These are phyloP conservation scores for Penicillium pancosmium DNA, from an alignment of 495 filamentous ascomycete species.

Conservation along the genomic window DNA sequence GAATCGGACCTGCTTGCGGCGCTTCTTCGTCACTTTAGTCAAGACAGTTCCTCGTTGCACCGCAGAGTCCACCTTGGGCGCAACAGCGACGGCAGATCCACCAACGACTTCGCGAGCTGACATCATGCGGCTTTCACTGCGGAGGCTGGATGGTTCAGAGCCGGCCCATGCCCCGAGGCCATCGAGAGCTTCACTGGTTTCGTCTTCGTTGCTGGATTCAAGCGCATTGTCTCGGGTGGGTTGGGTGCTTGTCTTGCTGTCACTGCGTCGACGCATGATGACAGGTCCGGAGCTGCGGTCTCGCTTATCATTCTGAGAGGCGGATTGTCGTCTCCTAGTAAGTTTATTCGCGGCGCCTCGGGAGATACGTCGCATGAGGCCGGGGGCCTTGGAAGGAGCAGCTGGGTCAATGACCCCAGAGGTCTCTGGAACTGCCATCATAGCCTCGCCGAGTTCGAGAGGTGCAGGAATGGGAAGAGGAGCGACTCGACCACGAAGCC, in stretches of 20 bases:
- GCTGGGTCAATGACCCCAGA: slow-evolving; percentile 54
- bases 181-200: slow-evolving; percentile 63
- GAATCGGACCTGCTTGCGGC: slow-evolving; percentile 71
- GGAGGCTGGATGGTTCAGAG: slow-evolving; percentile 44
- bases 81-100: slow-evolving; percentile 46
- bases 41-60: slow-evolving; percentile 77
- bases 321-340: slow-evolving; percentile 68
- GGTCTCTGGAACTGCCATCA: slow-evolving; percentile 45
- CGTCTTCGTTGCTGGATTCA: slow-evolving; percentile 58
- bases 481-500: slow-evolving; percentile 47
- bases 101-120: slow-evolving; percentile 31
- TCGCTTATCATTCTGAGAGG: slow-evolving; percentile 69
- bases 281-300: slow-evolving; percentile 89
- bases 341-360: slow-evolving; percentile 66
- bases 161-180: slow-evolving; percentile 39
- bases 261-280: slow-evolving; percentile 81
- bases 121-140: slow-evolving; percentile 38
- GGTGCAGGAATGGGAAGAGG: slow-evolving; percentile 42
- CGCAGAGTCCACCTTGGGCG: slow-evolving; percentile 68
- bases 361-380: slow-evolving; percentile 68
- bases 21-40: slow-evolving; percentile 82
- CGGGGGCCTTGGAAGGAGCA: slow-evolving; percentile 53
- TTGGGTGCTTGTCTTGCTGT: slow-evolving; percentile 73
- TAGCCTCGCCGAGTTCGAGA: slow-evolving; percentile 59
- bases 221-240: slow-evolving; percentile 51